Evolutionary conservation across 169 alveolate genomes (phyloP).

Genomic region (Cyclospora cayetanensis): DNA sequence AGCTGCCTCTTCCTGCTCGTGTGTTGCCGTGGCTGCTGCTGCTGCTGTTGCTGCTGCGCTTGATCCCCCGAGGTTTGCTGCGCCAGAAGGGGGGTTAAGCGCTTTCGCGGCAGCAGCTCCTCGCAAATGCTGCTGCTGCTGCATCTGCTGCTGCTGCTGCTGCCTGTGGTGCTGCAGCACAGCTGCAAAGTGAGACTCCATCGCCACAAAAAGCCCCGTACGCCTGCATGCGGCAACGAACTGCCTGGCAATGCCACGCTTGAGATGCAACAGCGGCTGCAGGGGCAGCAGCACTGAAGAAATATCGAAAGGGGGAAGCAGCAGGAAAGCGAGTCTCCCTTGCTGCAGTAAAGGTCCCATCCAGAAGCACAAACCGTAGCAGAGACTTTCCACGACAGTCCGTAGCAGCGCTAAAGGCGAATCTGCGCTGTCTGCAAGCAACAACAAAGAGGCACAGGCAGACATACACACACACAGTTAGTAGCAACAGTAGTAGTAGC

Average conservation of each 20-base stretch:
- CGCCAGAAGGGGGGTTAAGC: not conserved
- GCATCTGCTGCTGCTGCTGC: too few species aligned
- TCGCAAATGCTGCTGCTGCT: too few species aligned
- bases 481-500: not conserved
- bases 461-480: not conserved
- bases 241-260: slow-evolving; percentile 26
- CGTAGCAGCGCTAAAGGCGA: slow-evolving; percentile 4
- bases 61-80: not conserved
- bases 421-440: slow-evolving; percentile 56
- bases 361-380: slow-evolving; percentile 59
- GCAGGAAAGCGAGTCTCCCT: not conserved
- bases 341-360: not conserved
- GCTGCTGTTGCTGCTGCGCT: too few species aligned
- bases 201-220: not conserved
- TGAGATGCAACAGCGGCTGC: slow-evolving; percentile 23
- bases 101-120: not conserved
- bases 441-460: not conserved
- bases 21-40: not conserved
- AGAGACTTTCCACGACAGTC: slow-evolving; percentile 48
- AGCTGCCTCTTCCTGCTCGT: not conserved
- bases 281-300: slow-evolving; percentile 4
- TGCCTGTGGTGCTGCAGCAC: too few species aligned
- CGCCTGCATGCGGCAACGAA: slow-evolving; percentile 45
- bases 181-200: not conserved
- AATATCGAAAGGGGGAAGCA: not conserved